These are phyloP conservation scores for Sclerotinia nivalis DNA, from an alignment of 2,329 filamentous ascomycete genomes.

Conservation along the genomic window DNA sequence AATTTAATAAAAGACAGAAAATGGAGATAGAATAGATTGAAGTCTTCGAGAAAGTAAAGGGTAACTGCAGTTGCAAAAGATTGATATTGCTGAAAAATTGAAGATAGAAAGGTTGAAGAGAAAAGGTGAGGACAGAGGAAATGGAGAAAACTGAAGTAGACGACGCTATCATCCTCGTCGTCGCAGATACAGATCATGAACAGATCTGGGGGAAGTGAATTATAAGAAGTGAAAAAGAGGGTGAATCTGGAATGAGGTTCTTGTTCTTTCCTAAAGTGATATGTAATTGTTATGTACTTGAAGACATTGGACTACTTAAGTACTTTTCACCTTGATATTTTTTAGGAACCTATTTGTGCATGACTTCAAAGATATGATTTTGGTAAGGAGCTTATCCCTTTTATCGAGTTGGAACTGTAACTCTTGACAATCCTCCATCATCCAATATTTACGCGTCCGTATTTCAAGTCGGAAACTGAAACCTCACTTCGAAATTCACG, in stretches of 20 bases:
- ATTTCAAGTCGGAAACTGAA: background rate
- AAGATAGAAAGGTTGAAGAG: conserved; percentile 5
- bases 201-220: background rate
- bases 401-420: background rate
- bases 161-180: conserved; percentile 12
- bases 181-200: conserved; percentile 3
- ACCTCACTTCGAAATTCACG: background rate
- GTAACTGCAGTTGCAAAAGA: background rate
- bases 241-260: background rate
- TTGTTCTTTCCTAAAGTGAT: conserved; percentile 10
- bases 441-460: background rate
- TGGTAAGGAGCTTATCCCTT: background rate
- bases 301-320: background rate
- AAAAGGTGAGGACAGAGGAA: conserved; percentile 4
- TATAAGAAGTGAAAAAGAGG: background rate
- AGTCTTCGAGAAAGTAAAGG: background rate
- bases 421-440: background rate
- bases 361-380: background rate
- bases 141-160: background rate
- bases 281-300: background rate
- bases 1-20: background rate
- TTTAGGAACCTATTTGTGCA: background rate
- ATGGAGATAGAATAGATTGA: background rate
- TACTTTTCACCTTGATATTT: conserved; percentile 3
- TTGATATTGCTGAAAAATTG: background rate